phyloP scores from a whole-genome alignment of 2,329 filamentous ascomycete genomes.

The Scleromitrula shiraiana region DNA sequence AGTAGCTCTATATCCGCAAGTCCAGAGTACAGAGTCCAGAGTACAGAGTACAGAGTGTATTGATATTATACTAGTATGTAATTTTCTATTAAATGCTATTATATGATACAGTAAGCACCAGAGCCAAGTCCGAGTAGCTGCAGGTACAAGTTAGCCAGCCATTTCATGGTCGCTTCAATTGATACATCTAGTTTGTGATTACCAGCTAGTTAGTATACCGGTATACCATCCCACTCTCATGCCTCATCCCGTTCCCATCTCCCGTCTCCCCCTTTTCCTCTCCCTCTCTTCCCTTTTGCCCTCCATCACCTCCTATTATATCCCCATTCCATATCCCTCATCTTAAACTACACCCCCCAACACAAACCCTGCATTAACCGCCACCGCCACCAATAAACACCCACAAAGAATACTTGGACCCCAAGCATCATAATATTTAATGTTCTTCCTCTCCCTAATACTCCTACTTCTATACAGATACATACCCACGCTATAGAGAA shows the following conservation, averaged over 20 bases:
- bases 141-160: too few species aligned
- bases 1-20: too few species aligned
- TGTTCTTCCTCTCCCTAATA: slow-evolving; percentile 75
- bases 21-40: too few species aligned
- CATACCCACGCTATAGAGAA: slow-evolving; percentile 76
- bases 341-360: slow-evolving; percentile 37
- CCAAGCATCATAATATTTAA: slow-evolving; percentile 84
- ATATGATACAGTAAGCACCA: too few species aligned
- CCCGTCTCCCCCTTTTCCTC: not conserved
- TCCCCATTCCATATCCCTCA: not conserved
- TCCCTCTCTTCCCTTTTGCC: not conserved
- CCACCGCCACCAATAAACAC: slow-evolving; percentile 65
- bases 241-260: not conserved
- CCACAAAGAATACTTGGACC: slow-evolving; percentile 72
- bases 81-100: too few species aligned
- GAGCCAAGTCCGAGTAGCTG: too few species aligned
- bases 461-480: slow-evolving; percentile 84
- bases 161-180: too few species aligned
- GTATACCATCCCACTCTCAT: not conserved
- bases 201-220: too few species aligned
- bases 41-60: too few species aligned
- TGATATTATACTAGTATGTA: too few species aligned
- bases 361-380: slow-evolving; percentile 73
- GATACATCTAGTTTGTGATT: too few species aligned
- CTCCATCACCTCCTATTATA: not conserved